Base-by-base conservation (phyloP, 306 rosid species). In the Cicer pinnatifidum region DNA sequence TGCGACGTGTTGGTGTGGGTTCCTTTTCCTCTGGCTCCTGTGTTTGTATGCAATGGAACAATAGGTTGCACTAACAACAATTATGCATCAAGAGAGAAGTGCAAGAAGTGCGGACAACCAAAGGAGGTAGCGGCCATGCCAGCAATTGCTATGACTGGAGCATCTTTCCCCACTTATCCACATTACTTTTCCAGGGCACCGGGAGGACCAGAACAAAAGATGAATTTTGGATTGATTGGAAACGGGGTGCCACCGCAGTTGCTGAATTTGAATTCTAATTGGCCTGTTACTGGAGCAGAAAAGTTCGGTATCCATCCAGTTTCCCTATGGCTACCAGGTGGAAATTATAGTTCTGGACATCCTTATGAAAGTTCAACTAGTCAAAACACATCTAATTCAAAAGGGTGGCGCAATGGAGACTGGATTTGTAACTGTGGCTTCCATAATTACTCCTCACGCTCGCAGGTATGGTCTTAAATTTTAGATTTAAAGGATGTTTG, bases 41-140 rank as follows among this genome's bases (percentile, higher is more conserved):
- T 86, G 87, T 86, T 77, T 89, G 85, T 86, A 44, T 91, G 91
- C 89, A 81, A 82, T 93, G 92, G 90, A 89, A 78, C 90, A 75
- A 86, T 91, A 94, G 99, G 97, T 87, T 94, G 99, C 99, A 94
- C 99, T 89, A 94, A 94, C 96, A 94, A 91, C 97, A 94, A 94
- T 91, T 94, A 94, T 91, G 99, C 99, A 84, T 94, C 99, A 88
- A 86, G 97, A 94, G 97, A 91, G 78, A 91, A 86, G 93, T 94
- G 97, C 91, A 94, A 94, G 84, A 94, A 89, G 84, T 94, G 97
- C 41, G 97, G 99, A 69, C 91, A 94, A 83, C 92, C 86, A 28
- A 94, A 91, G 95, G 97, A 89, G 89, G 80, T 89, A 76, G 95
- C 97, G 45, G 92, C 95, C 82, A 89, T 93, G 96, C 91, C 97